Conservation (phyloP, 768 basidiomycete species). For the Mycena vitilis region DNA sequence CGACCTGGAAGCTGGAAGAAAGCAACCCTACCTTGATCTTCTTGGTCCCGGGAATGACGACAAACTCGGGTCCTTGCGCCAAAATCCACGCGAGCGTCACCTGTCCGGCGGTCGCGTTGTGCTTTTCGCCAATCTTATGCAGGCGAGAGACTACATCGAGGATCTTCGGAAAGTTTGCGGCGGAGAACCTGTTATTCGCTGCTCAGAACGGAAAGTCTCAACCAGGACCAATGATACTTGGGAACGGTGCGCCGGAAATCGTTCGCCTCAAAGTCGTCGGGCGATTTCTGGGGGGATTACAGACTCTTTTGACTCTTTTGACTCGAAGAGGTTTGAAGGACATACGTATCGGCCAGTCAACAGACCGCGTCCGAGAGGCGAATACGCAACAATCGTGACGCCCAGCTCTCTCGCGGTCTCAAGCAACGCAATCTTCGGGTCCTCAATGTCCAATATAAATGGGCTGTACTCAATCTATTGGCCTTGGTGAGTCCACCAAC, state of each 20-base stretch:
- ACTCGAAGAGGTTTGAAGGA: neutral
- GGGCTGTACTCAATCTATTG: no score
- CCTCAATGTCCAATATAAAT: slow-evolving; percentile 59
- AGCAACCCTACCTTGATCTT: slow-evolving; percentile 44
- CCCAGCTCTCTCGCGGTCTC: slow-evolving; percentile 56
- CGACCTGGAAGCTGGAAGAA: slow-evolving; percentile 16
- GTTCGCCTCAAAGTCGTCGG: slow-evolving; percentile 52
- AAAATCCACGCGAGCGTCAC: slow-evolving; percentile 61
- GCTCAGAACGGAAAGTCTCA: neutral
- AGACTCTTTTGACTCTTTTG: no score
- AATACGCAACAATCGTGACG: slow-evolving; percentile 59
- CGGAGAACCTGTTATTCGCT: slow-evolving; percentile 42
- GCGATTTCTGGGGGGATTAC: slow-evolving; percentile 44
- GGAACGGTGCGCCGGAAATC: slow-evolving; percentile 53
- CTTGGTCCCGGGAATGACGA: slow-evolving; percentile 58
- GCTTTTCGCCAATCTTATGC: slow-evolving; percentile 46
- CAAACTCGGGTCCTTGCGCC: slow-evolving; percentile 55
- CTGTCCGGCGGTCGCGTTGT: slow-evolving; percentile 54
- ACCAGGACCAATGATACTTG: slow-evolving; percentile 36
- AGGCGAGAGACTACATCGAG: slow-evolving; percentile 50
- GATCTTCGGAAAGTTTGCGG: slow-evolving; percentile 57
- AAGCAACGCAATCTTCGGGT: slow-evolving; percentile 51
- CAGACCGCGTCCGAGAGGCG: slow-evolving; percentile 62
- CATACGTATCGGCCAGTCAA: slow-evolving; percentile 58
- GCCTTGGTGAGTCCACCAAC: no score